Percentiles rank a stretch among this genome's conserved stretches.
phyloP scores from a whole-genome alignment of 169 alveolate species.

The Toxoplasma gondii region DNA sequence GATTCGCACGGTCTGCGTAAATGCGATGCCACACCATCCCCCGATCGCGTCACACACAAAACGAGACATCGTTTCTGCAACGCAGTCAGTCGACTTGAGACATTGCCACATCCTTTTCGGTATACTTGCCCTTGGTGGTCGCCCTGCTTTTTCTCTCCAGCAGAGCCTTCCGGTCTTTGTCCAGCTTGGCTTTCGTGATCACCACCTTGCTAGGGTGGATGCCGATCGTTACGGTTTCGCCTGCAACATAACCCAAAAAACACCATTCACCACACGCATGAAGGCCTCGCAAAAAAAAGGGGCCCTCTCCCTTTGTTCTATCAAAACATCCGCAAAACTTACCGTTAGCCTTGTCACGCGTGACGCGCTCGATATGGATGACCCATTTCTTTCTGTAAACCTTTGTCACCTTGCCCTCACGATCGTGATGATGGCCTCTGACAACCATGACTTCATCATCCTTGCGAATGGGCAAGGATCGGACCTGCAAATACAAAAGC shows the following conservation, averaged over 20 bases:
- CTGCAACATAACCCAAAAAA: constrained; percentile 69
- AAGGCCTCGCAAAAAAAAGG: background rate
- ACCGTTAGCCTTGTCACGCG: constrained; percentile 96
- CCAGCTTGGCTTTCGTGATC: constrained; percentile 94
- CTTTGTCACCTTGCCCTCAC: constrained; percentile 97
- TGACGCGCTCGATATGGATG: constrained; percentile 96
- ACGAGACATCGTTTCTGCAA: background rate
- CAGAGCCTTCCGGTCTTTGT: constrained; percentile 76
- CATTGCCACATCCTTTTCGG: constrained; percentile 63
- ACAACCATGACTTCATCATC: constrained; percentile 98
- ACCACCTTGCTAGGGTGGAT: constrained; percentile 97
- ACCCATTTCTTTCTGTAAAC: constrained; percentile 98
- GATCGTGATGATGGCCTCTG: constrained; percentile 96
- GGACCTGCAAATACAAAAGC: constrained; percentile 75
- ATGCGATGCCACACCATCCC: background rate
- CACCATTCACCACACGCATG: background rate
- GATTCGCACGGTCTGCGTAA: background rate
- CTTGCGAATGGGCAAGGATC: constrained; percentile 97
- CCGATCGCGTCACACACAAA: background rate
- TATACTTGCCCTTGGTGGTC: constrained; percentile 69
- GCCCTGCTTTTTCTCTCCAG: constrained; percentile 71
- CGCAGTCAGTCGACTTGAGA: constrained; percentile 34
- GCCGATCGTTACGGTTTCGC: constrained; percentile 90
- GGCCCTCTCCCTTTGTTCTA: background rate
- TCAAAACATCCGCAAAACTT: background rate